Evolutionary conservation across 495 filamentous ascomycete species (phyloP).

Genomic region (Staphylotrichum tortipilum): DNA sequence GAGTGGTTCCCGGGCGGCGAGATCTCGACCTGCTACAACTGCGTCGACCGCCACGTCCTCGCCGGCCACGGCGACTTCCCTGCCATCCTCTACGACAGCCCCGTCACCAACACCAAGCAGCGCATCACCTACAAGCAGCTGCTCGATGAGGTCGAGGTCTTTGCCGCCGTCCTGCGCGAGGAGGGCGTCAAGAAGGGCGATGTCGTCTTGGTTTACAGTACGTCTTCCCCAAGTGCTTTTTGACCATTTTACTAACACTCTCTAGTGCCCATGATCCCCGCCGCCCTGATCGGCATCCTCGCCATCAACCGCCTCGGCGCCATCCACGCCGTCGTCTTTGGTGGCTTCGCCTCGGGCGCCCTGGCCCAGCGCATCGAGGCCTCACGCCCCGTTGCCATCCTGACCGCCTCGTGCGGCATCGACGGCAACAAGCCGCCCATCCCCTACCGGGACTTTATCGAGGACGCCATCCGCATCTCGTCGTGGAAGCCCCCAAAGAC

Average conservation of each 20-base stretch:
- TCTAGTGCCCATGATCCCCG: constrained; percentile 91
- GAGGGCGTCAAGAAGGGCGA: constrained; percentile 80
- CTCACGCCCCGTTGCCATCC: constrained; percentile 61
- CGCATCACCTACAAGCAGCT: constrained; percentile 65
- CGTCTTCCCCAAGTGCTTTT: constrained; percentile 16
- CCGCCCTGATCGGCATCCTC: constrained; percentile 74
- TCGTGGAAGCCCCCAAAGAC: constrained; percentile 55
- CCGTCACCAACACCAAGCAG: constrained; percentile 68
- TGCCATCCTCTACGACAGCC: constrained; percentile 83
- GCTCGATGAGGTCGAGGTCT: constrained; percentile 70
- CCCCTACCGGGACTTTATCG: constrained; percentile 61
- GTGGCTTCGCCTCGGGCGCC: constrained; percentile 73
- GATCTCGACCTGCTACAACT: constrained; percentile 86
- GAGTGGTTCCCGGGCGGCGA: constrained; percentile 80
- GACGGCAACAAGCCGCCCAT: constrained; percentile 74
- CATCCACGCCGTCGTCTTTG: constrained; percentile 87
- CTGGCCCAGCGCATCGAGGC: constrained; percentile 86
- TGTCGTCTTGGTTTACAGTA: constrained; percentile 90
- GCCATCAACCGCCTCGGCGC: constrained; percentile 76
- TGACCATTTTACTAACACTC: background rate
- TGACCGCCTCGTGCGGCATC: constrained; percentile 89
- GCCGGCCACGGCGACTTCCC: constrained; percentile 60
- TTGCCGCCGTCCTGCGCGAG: constrained; percentile 75
- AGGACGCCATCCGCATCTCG: constrained; percentile 54
- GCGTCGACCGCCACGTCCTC: constrained; percentile 77